Evolutionary conservation across 371 early-diverging fungal species (phyloP).

Genomic region (Mortierella sp.): DNA sequence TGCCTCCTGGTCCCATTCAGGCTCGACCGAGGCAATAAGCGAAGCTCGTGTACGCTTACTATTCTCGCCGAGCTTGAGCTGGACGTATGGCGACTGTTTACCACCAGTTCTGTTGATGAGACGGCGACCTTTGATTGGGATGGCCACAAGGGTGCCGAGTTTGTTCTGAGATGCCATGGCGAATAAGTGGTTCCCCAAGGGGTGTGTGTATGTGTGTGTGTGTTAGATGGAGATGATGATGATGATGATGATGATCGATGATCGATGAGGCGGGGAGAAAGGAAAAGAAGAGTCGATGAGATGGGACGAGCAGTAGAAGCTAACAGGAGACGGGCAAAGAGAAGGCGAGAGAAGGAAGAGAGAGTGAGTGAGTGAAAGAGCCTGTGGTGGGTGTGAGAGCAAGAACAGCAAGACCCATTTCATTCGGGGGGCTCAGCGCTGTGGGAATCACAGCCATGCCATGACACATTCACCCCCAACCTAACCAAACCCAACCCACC

Average conservation of each 20-base stretch:
- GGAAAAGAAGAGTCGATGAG: slow-evolving; percentile 1
- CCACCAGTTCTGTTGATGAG: slow-evolving; percentile 47
- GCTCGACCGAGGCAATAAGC: slow-evolving; percentile 47
- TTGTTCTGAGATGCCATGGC: slow-evolving; percentile 21
- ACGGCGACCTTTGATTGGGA: slow-evolving; percentile 53
- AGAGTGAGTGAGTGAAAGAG: background rate
- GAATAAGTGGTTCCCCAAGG: background rate
- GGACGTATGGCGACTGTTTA: slow-evolving; percentile 52
- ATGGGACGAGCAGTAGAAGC: background rate
- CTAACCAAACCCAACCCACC: no score
- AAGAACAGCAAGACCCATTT: background rate
- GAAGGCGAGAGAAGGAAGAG: background rate
- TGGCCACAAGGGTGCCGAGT: slow-evolving; percentile 45
- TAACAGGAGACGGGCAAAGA: background rate
- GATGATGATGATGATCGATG: background rate
- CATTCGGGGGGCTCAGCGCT: no score
- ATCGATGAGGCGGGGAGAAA: background rate
- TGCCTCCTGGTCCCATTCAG: slow-evolving; percentile 55
- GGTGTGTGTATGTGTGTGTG: slow-evolving; percentile 5
- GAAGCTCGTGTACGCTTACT: slow-evolving; percentile 49
- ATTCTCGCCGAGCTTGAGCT: slow-evolving; percentile 48
- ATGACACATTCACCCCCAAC: no score
- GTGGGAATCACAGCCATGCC: no score
- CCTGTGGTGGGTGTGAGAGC: background rate
- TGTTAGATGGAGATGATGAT: background rate